phyloP scores from a whole-genome alignment of 768 basidiomycete genomes.

The Daedalea quercina region DNA sequence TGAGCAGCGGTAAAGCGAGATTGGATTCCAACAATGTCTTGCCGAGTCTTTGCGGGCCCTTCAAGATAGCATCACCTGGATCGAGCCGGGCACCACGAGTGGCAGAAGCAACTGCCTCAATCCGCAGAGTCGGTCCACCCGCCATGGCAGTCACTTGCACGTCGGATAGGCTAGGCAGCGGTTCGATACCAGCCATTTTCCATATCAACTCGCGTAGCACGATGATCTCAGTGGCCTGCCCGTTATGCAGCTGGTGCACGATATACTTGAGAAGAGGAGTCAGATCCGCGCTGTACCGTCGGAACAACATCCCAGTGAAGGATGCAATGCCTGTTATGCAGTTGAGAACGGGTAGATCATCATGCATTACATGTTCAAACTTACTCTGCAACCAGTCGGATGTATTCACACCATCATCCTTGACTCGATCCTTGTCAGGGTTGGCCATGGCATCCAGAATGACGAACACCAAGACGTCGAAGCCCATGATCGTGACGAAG shows the following conservation, averaged over 20 bases:
- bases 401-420: slow-evolving; percentile 87
- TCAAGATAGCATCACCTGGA: slow-evolving; percentile 53
- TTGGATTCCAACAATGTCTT: slow-evolving; percentile 59
- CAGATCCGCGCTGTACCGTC: slow-evolving; percentile 78
- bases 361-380: too few relatives aligned
- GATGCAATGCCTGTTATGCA: slow-evolving; percentile 68
- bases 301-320: slow-evolving; percentile 89
- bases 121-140: slow-evolving; percentile 80
- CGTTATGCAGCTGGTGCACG: slow-evolving; percentile 81
- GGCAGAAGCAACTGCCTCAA: slow-evolving; percentile 79
- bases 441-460: slow-evolving; percentile 85
- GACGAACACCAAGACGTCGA: slow-evolving; percentile 86
- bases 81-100: slow-evolving; percentile 72
- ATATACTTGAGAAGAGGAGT: slow-evolving; percentile 84
- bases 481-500: slow-evolving; percentile 89
- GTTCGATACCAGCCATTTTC: slow-evolving; percentile 94
- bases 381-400: slow-evolving; percentile 89
- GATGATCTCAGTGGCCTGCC: slow-evolving; percentile 81
- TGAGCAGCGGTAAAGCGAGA: slow-evolving; percentile 81
- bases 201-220: slow-evolving; percentile 90
- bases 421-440: slow-evolving; percentile 72
- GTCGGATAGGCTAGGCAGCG: slow-evolving; percentile 83
- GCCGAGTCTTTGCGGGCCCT: slow-evolving; percentile 63
- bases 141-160: slow-evolving; percentile 87
- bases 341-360: too few relatives aligned